Evolutionary conservation across 371 early-diverging fungal genomes (phyloP).

Genomic region (Umbelopsis sp.): DNA sequence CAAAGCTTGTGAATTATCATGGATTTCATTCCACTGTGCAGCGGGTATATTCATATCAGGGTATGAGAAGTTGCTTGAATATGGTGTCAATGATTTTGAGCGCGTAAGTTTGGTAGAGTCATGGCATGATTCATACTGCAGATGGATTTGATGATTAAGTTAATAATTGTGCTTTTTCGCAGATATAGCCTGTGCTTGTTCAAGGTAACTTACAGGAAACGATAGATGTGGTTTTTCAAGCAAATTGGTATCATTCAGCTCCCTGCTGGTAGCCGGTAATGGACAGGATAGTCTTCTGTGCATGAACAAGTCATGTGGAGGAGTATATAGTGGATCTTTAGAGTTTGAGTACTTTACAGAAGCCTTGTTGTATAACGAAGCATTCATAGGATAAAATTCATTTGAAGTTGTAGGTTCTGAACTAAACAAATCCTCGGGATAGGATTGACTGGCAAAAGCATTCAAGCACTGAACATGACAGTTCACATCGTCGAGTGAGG

Average conservation of each 20-base stretch:
- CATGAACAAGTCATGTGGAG: not conserved
- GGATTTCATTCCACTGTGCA: not conserved
- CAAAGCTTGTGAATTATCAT: not conserved
- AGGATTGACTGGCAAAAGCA: not conserved
- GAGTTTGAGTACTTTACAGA: not conserved
- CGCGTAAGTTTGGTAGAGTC: not conserved
- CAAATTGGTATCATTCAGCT: not conserved
- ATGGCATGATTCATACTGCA: not conserved
- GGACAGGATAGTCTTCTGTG: conserved; percentile 1
- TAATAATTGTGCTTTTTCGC: not conserved
- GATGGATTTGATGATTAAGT: not conserved
- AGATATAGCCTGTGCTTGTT: too few relatives aligned
- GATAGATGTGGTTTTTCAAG: too few relatives aligned
- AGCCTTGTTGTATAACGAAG: not conserved
- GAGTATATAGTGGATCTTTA: not conserved
- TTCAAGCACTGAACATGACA: not conserved
- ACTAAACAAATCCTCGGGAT: not conserved
- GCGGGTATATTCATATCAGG: not conserved
- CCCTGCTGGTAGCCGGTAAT: not conserved
- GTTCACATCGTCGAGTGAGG: not conserved
- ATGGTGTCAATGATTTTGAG: not conserved
- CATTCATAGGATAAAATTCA: not conserved
- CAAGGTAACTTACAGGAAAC: too few relatives aligned
- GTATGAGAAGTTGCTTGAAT: not conserved
- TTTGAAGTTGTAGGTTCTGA: not conserved